phyloP scores from a whole-genome alignment of 257 asterid genomes.

The Solanum chilense region DNA sequence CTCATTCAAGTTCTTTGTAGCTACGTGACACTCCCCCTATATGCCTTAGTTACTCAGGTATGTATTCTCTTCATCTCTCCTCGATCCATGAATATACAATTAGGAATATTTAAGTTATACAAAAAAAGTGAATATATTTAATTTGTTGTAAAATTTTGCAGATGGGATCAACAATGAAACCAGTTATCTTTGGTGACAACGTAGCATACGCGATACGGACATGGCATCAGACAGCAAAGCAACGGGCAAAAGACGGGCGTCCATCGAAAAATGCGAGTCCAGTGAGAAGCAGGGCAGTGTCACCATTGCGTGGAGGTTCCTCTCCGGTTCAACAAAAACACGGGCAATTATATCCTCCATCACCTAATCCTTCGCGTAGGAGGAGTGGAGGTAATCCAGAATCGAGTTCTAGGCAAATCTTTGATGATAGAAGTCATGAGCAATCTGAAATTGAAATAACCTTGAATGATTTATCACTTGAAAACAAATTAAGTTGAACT shows the following conservation, averaged over 20 bases:
- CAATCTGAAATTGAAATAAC: not conserved
- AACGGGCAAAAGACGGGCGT: not conserved
- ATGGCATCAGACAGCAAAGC: not conserved
- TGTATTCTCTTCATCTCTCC: not conserved
- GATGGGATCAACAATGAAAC: slow-evolving; percentile 8
- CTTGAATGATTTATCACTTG: not conserved
- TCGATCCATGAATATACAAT: not conserved
- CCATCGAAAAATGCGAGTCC: not conserved
- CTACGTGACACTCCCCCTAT: slow-evolving; percentile 4
- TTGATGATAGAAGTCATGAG: not conserved
- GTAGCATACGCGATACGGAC: not conserved
- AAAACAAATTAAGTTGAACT: not conserved
- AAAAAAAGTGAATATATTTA: not conserved
- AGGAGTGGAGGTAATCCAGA: not conserved
- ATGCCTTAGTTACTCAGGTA: slow-evolving; percentile 3
- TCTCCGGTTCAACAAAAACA: not conserved
- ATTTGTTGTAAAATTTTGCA: not conserved
- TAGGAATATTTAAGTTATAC: not conserved
- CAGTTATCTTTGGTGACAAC: not conserved
- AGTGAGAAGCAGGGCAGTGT: not conserved
- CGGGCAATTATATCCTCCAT: not conserved
- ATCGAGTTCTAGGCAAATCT: not conserved
- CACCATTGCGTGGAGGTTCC: not conserved
- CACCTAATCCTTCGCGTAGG: not conserved
- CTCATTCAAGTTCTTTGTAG: not conserved